Conservation (phyloP, 805 yeast species). For the Helenozyma rhizophorensis region DNA sequence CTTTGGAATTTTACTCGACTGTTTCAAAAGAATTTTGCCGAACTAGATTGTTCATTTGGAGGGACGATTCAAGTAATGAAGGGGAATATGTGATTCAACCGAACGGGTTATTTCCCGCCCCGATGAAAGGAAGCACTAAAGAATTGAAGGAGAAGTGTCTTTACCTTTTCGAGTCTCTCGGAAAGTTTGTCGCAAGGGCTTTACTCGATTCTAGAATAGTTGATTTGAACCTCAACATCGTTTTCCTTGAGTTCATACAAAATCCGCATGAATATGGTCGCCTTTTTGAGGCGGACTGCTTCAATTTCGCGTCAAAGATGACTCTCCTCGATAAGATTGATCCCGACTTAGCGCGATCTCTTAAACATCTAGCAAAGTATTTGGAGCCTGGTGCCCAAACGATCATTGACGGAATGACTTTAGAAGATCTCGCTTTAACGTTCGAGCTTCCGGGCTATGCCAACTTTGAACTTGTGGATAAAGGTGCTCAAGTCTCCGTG, state of each 20-base stretch:
- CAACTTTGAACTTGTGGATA: slow-evolving; percentile 49
- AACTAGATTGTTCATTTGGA: slow-evolving; percentile 64
- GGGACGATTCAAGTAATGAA: slow-evolving; percentile 37
- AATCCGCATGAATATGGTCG: slow-evolving; percentile 9
- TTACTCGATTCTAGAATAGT: slow-evolving; percentile 82
- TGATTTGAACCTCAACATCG: slow-evolving; percentile 71
- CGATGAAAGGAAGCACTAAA: slow-evolving; percentile 33
- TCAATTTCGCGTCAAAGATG: slow-evolving; percentile 1
- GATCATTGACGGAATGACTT: slow-evolving; percentile 33
- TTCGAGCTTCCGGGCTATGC: slow-evolving; percentile 78
- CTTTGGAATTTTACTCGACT: slow-evolving; percentile 83
- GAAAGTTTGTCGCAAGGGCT: slow-evolving; percentile 83
- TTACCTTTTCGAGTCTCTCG: slow-evolving; percentile 60
- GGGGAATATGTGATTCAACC: slow-evolving; percentile 36
- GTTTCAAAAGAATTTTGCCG: slow-evolving; percentile 72
- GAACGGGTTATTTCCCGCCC: slow-evolving; percentile 72
- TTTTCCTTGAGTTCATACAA: slow-evolving; percentile 62
- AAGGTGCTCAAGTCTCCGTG: slow-evolving; percentile 52
- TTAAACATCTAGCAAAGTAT: slow-evolving; percentile 46
- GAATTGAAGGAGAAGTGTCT: slow-evolving; percentile 40
- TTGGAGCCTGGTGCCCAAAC: slow-evolving; percentile 20
- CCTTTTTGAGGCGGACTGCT: background rate
- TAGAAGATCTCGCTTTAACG: slow-evolving; percentile 55
- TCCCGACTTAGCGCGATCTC: slow-evolving; percentile 51
- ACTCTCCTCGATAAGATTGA: slow-evolving; percentile 49